These are phyloP conservation scores for Hibiscus trionum DNA, from an alignment of 345 rosid genomes.

Conservation along the genomic window DNA sequence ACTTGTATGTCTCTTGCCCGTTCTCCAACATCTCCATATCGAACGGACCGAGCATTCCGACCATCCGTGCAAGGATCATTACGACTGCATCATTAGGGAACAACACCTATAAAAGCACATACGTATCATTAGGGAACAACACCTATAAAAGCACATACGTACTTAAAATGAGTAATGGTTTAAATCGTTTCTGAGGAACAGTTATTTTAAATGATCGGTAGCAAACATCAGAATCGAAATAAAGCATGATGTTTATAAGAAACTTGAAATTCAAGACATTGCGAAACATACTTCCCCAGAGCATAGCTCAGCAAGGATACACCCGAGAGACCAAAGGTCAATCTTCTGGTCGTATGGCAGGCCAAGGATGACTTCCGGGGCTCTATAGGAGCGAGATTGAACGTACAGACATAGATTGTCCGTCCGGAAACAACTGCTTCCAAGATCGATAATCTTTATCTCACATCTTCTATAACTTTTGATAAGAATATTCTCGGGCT, in stretches of 20 bases:
- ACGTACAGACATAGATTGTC: slow-evolving; percentile 81
- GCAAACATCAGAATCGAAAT: neutral
- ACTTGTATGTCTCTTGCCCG: slow-evolving; percentile 77
- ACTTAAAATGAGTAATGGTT: neutral
- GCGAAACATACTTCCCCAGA: slow-evolving; percentile 68
- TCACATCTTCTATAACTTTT: slow-evolving; percentile 74
- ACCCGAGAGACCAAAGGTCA: slow-evolving; percentile 94
- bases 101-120: slow-evolving; percentile 48
- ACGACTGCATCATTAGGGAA: slow-evolving; percentile 76
- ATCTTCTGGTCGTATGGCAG: slow-evolving; percentile 84
- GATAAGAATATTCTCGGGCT: slow-evolving; percentile 86
- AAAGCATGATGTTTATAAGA: neutral
- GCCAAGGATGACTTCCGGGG: slow-evolving; percentile 95
- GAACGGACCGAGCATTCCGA: slow-evolving; percentile 70
- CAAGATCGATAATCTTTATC: slow-evolving; percentile 91
- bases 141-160: slow-evolving; percentile 40
- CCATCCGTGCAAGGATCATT: slow-evolving; percentile 71
- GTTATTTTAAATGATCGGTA: neutral
- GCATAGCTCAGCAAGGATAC: slow-evolving; percentile 86
- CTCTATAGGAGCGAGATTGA: slow-evolving; percentile 93
- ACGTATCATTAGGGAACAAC: slow-evolving; percentile 65
- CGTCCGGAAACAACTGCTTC: slow-evolving; percentile 87
- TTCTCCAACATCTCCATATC: slow-evolving; percentile 68
- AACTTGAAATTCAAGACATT: neutral
- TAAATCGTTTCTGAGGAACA: neutral